Conservation (phyloP, 2,329 filamentous ascomycete genomes). For the Ceratocystis alfenasii region DNA sequence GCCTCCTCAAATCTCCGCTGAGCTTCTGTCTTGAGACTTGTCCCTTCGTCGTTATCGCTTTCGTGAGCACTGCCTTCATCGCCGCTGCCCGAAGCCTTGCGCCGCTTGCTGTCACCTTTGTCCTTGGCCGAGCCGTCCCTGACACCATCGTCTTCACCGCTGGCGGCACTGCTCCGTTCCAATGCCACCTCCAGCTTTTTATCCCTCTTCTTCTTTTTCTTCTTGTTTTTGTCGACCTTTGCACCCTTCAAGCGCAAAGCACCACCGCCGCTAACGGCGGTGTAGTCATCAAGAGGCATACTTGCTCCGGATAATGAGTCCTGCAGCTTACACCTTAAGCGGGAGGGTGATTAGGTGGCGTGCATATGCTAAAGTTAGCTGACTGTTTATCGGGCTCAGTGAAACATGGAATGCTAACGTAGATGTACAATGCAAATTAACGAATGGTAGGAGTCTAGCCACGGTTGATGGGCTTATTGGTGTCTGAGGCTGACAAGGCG, state of each 20-base stretch:
- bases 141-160: slow-evolving; percentile 23
- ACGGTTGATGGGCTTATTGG: background rate
- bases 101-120: slow-evolving; percentile 26
- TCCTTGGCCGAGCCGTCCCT: slow-evolving; percentile 24
- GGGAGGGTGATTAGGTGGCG: background rate
- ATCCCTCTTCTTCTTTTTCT: slow-evolving; percentile 44
- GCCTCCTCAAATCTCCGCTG: slow-evolving; percentile 72
- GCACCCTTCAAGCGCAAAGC: slow-evolving; percentile 76
- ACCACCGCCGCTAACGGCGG: slow-evolving; percentile 51
- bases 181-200: slow-evolving; percentile 38
- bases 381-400: background rate
- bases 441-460: background rate
- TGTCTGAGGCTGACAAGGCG: background rate
- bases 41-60: slow-evolving; percentile 27
- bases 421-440: background rate
- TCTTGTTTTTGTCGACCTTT: slow-evolving; percentile 51
- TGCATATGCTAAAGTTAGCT: background rate
- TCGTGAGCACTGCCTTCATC: slow-evolving; percentile 7
- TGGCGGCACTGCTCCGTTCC: background rate
- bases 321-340: background rate
- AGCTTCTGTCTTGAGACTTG: slow-evolving; percentile 62
- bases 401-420: background rate
- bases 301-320: background rate
- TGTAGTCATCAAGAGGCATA: slow-evolving; percentile 69
- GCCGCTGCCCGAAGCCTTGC: slow-evolving; percentile 23